Conservation (phyloP, 2,329 filamentous ascomycete species). For the Aphanocladium album region DNA sequence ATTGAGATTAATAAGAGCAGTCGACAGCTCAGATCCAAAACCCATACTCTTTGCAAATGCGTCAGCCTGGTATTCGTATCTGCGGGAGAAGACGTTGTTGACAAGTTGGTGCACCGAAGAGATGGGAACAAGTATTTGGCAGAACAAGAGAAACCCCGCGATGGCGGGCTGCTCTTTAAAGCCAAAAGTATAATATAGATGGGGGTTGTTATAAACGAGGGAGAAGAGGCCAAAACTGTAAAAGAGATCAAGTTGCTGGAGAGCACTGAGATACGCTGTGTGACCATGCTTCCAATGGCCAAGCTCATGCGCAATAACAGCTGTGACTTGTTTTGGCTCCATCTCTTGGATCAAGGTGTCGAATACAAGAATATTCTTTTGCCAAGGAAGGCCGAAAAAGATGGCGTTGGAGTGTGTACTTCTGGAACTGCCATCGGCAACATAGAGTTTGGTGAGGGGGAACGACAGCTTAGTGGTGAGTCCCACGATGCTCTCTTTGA, state of each 20-base stretch:
- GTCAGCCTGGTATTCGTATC: slow-evolving; percentile 95
- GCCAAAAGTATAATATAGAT: slow-evolving; percentile 84
- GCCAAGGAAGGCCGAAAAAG: slow-evolving; percentile 97
- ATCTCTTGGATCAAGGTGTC: slow-evolving; percentile 97
- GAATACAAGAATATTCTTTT: slow-evolving; percentile 99
- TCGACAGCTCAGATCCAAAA: slow-evolving; percentile 75
- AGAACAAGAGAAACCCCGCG: slow-evolving; percentile 96
- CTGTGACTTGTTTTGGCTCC: slow-evolving; percentile 83
- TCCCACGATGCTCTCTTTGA: slow-evolving; percentile 81
- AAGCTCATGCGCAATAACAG: slow-evolving; percentile 90
- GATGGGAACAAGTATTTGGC: slow-evolving; percentile 85
- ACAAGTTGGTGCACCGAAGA: slow-evolving; percentile 87
- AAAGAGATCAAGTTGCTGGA: slow-evolving; percentile 74
- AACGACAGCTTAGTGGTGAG: slow-evolving; percentile 82
- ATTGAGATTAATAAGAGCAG: slow-evolving; percentile 91
- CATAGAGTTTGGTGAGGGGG: slow-evolving; percentile 84
- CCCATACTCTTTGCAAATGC: slow-evolving; percentile 80
- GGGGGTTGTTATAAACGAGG: slow-evolving; percentile 91
- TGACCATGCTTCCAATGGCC: slow-evolving; percentile 97
- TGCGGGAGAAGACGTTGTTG: slow-evolving; percentile 91
- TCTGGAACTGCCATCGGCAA: slow-evolving; percentile 87
- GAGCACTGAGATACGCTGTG: slow-evolving; percentile 83
- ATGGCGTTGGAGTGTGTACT: slow-evolving; percentile 85
- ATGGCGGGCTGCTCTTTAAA: slow-evolving; percentile 88
- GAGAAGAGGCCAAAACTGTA: slow-evolving; percentile 97